Percentiles rank a stretch among this genome's conserved stretches.
Evolutionary conservation across 192 early-diverging fungal species (phyloP).

Genomic region (Rhizoclosmatium sp.): DNA sequence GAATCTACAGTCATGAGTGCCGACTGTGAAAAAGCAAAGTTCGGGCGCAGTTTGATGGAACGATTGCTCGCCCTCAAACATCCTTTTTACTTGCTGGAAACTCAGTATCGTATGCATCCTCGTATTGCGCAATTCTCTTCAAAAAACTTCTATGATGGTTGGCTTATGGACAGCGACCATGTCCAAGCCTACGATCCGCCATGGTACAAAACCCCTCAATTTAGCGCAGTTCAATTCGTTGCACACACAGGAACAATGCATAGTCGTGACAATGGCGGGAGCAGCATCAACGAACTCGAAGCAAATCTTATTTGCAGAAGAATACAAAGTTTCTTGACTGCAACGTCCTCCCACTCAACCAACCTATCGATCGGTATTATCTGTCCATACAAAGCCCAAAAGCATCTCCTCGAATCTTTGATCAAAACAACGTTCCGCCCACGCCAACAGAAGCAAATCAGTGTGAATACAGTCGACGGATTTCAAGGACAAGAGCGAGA

Average conservation of each 20-base stretch:
- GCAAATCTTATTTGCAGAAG: constrained; percentile 20
- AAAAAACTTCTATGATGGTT: constrained; percentile 20
- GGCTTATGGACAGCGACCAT: constrained; percentile 23
- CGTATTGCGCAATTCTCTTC: constrained; percentile 18
- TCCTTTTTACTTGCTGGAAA: constrained; percentile 25
- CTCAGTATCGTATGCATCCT: constrained; percentile 34
- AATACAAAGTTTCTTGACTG: background rate
- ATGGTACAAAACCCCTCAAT: constrained; percentile 17
- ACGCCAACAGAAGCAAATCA: background rate
- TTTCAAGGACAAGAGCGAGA: constrained; percentile 36
- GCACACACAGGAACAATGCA: constrained; percentile 21
- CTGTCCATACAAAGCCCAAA: constrained; percentile 31
- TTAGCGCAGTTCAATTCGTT: constrained; percentile 18
- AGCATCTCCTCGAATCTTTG: background rate
- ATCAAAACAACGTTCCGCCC: background rate
- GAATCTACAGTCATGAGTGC: constrained; percentile 25
- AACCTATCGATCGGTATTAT: constrained; percentile 18
- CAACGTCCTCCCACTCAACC: background rate
- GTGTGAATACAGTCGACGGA: constrained; percentile 31
- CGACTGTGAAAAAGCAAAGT: constrained; percentile 12
- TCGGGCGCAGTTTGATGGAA: constrained; percentile 30
- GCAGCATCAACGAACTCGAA: constrained; percentile 24
- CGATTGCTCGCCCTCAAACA: constrained; percentile 11
- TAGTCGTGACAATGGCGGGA: constrained; percentile 8
- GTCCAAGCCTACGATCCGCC: constrained; percentile 14